Evolutionary conservation across 2,329 filamentous ascomycete genomes (phyloP).

Genomic region (Beauveria rudraprayagi): DNA sequence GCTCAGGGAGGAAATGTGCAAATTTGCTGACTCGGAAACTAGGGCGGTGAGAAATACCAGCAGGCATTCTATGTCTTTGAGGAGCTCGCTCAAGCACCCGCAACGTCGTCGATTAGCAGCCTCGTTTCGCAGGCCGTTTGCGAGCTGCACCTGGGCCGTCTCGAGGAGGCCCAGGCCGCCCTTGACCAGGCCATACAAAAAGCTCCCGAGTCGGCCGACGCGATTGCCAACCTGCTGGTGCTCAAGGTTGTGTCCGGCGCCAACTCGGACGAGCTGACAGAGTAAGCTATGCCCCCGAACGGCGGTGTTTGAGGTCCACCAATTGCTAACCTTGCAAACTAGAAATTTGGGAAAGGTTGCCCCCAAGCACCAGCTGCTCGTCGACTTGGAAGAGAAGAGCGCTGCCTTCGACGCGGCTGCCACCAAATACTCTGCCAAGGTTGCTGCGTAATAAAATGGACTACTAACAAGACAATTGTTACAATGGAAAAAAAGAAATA

Average conservation of each 20-base stretch:
- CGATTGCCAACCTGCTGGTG: conserved; percentile 77
- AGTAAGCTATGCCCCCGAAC: conserved; percentile 38
- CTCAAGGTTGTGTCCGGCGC: conserved; percentile 71
- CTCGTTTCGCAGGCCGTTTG: conserved; percentile 84
- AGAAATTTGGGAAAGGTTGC: conserved; percentile 51
- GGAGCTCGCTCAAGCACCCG: conserved; percentile 82
- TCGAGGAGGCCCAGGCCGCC: conserved; percentile 83
- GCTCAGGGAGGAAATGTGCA: background rate
- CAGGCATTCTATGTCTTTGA: conserved; percentile 97
- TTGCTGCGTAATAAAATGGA: conserved; percentile 40
- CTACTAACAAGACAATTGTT: background rate
- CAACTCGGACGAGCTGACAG: conserved; percentile 52
- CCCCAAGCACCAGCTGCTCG: conserved; percentile 61
- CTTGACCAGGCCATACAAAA: conserved; percentile 72
- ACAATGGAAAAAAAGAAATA: background rate
- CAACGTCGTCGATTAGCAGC: conserved; percentile 66
- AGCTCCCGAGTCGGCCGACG: conserved; percentile 61
- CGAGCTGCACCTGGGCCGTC: conserved; percentile 80
- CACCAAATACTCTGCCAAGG: conserved; percentile 79
- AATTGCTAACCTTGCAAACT: conserved; percentile 18
- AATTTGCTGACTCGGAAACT: conserved; percentile 19
- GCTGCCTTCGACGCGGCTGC: conserved; percentile 80
- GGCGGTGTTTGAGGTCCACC: background rate
- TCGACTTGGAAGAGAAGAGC: conserved; percentile 72
- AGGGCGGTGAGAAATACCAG: conserved; percentile 95